Base-by-base conservation (phyloP, 495 filamentous ascomycete genomes). In the Parmelia sp. region DNA sequence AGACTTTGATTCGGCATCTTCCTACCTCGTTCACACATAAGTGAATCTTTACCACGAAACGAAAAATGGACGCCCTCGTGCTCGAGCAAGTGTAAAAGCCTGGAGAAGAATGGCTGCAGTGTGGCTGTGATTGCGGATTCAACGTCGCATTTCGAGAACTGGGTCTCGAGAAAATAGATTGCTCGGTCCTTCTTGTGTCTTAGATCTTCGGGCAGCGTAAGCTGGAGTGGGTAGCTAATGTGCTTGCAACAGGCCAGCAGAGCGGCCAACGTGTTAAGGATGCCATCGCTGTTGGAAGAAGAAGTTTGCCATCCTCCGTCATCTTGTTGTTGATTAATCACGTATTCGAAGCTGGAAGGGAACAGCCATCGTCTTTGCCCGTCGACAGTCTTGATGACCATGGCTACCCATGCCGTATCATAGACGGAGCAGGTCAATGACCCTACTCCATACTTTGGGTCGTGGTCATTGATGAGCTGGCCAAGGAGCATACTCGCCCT, bases 321-420 rank as follows among this genome's bases (percentile, higher is more conserved):
- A 29, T 63, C 49, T 1, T 66, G 58, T 57, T 77, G 74, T 19
- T 53, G 57, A 6, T 58, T 58, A 10, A 77, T 64, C 2, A 77
- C 37, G 62, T 71, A 66, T 4, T 71, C 57, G 55, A 77, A 77
- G 36, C 67, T 71, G 39, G 73, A 61, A 29, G 78, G 76, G 58
- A 78, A 79, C 0, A 75, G 63, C 72, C 73, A 78, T 15, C 55
- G 27, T 5, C 39, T 42, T 9, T 55, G 31, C 15, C 57, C 64
- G 8, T 71, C 61, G 14, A 49, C 62, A 6, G 61, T 33, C 60
- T 76, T 76, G 19, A 42, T 45, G 17, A 81, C 57, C 75, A 82
- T 75, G 1, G 79, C 73, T 0, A 80, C 59, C 79, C 78, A 82
- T 6, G 79, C 77, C 8, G 79, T 79, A 56, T 80, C 78, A 64